Base-by-base conservation (phyloP, 768 basidiomycete species). In the Suillus weaverae region DNA sequence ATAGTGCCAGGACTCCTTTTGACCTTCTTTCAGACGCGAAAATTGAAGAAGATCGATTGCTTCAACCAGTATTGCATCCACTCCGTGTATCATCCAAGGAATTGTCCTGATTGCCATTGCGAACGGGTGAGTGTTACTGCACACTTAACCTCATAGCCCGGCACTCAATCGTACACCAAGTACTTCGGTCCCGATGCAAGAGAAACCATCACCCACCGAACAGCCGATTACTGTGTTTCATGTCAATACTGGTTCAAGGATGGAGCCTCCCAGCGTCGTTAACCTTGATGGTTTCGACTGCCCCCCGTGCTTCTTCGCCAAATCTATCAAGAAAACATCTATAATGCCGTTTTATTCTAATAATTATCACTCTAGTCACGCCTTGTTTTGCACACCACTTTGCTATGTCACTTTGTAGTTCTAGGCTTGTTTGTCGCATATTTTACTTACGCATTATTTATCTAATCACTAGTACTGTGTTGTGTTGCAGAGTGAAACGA, bases 161-260 rank as follows among this genome's bases (percentile, higher is more conserved):
- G 35, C 33, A 38, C 41, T 50, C 53, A 32, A 30, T 68, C 71
- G 33, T 68, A 38, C 53, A 4, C 35, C 64, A 70, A 91, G 91
- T 91, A 88, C 72, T 81, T 83, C 69, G 90, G 89, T 26, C 91
- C 92, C 1, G 91, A 93, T 69, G 77, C 77, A 50, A 83, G 81
- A 62, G 90, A 94, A 74, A 86, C 79, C 4, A 81, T 90, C 64
- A 85, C 84, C 0, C 70, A 76, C 30, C 75, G 76, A 55, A 86
- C 83, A 3, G 72, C 77, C 62, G 85, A 84, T 1, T 89, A 84
- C 70, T 89, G 88, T 69, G 64, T 67, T n/a, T 77, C 82, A 41
- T 89, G 88, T 75, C 78, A 85, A 59, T 85, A 86, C 74, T 88
- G 85, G 82, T 87, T 80, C 70, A 79, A 83, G 67, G 63, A 82